A percentile compares a stretch with the other conserved stretches of the same genome.
phyloP scores from a whole-genome alignment of 176 grass and related monocot species.

The Melocanna baccifera region DNA sequence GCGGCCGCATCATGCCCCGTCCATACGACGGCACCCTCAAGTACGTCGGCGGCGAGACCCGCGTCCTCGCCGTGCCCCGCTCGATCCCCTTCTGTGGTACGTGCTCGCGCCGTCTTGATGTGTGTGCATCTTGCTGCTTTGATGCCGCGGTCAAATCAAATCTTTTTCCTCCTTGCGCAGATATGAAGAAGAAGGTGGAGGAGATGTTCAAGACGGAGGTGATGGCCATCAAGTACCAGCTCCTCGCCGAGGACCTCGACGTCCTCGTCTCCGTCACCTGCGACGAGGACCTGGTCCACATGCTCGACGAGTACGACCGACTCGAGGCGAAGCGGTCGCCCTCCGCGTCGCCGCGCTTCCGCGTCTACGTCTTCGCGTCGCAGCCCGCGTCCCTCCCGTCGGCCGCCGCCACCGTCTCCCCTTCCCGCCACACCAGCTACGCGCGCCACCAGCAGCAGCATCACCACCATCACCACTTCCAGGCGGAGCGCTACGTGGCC shows the following conservation, averaged over 20 bases:
- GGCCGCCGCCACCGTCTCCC: neutral
- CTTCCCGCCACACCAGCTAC: conserved; percentile 32
- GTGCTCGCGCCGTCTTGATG: neutral
- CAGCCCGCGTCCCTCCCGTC: neutral
- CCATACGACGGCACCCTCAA: conserved; percentile 71
- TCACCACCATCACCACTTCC: neutral
- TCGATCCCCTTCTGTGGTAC: conserved; percentile 68
- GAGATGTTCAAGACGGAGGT: conserved; percentile 66
- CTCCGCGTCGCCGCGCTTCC: conserved; percentile 69
- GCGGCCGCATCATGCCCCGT: conserved; percentile 77
- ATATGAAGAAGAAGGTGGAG: conserved; percentile 76
- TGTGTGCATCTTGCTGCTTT: neutral
- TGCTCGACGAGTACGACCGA: conserved; percentile 84
- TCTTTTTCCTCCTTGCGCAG: conserved; percentile 20
- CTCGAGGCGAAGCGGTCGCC: conserved; percentile 43
- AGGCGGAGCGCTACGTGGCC: conserved; percentile 35
- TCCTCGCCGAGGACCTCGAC: conserved; percentile 68
- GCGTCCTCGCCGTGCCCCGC: conserved; percentile 69
- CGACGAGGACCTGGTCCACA: conserved; percentile 78
- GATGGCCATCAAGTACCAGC: conserved; percentile 77
- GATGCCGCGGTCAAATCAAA: neutral
- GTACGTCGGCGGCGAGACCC: conserved; percentile 87
- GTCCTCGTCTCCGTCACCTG: conserved; percentile 68
- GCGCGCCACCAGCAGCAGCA: neutral
- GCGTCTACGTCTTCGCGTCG: conserved; percentile 47